A percentile compares a stretch with the other conserved stretches of the same genome.
Conservation (phyloP, 192 early-diverging fungal species). For the Umbelopsis sp. region DNA sequence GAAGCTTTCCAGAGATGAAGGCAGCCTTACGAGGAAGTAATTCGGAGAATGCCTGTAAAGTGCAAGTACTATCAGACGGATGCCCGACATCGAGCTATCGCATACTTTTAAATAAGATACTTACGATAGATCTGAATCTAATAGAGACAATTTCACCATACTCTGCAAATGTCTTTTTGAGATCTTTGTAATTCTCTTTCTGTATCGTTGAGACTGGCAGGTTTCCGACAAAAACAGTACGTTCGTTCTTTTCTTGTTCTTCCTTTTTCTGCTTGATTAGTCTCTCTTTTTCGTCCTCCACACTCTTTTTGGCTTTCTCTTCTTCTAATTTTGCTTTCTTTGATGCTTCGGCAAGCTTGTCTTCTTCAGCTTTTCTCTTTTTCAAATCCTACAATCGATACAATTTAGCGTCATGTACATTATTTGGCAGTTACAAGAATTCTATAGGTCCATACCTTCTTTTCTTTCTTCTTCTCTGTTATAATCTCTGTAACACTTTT, state of each 20-base stretch:
- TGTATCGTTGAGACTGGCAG: conserved; percentile 58
- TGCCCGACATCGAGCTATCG: not conserved
- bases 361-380: conserved; percentile 34
- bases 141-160: conserved; percentile 82
- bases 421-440: not conserved
- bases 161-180: conserved; percentile 67
- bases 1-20: conserved; percentile 82
- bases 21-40: conserved; percentile 78
- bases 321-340: conserved; percentile 41
- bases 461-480: conserved; percentile 26
- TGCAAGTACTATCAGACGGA: not conserved
- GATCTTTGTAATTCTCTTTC: conserved; percentile 63
- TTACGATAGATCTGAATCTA: conserved; percentile 88
- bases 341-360: conserved; percentile 22
- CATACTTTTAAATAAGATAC: conserved; percentile 43
- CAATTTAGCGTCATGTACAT: not conserved
- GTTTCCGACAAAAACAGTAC: conserved; percentile 97
- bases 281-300: conserved; percentile 27
- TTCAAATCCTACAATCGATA: not conserved
- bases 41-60: conserved; percentile 54
- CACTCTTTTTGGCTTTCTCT: conserved; percentile 34
- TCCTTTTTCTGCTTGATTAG: conserved; percentile 32
- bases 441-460: conserved; percentile 18
- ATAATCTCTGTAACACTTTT: conserved; percentile 1
- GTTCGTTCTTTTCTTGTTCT: conserved; percentile 57